These are phyloP conservation scores for Coprinopsis sp. DNA, from an alignment of 768 basidiomycete genomes.

Conservation along the genomic window DNA sequence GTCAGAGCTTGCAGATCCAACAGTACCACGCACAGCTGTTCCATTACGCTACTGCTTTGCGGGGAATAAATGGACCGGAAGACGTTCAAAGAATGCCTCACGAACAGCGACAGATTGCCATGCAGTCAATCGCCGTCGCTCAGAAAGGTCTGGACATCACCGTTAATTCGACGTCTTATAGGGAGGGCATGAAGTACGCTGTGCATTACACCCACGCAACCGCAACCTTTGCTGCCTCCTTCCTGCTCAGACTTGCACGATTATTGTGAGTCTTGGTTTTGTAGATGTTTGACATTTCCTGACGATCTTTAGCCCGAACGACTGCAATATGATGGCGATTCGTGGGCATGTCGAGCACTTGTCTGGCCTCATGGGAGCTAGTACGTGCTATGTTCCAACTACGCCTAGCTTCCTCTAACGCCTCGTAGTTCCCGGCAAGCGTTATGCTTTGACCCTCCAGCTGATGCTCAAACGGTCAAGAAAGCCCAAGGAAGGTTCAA, in stretches of 20 bases:
- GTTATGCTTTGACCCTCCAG: slow-evolving; percentile 86
- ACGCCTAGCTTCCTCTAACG: background rate
- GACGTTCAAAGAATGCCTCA: slow-evolving; percentile 82
- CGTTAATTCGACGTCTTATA: slow-evolving; percentile 75
- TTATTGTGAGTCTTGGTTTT: slow-evolving; percentile 61
- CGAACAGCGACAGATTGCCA: slow-evolving; percentile 73
- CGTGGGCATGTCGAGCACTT: slow-evolving; percentile 75
- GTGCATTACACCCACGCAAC: slow-evolving; percentile 91
- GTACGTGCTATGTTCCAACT: slow-evolving; percentile 38
- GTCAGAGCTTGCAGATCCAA: slow-evolving; percentile 84
- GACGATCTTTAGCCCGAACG: slow-evolving; percentile 58
- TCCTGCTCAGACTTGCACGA: slow-evolving; percentile 79
- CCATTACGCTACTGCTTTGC: slow-evolving; percentile 77
- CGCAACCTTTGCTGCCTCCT: slow-evolving; percentile 89
- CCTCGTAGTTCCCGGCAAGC: slow-evolving; percentile 79
- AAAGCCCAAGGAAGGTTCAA: slow-evolving; percentile 52
- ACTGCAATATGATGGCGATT: slow-evolving; percentile 73
- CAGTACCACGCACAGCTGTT: slow-evolving; percentile 82
- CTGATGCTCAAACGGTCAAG: slow-evolving; percentile 80
- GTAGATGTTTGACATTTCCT: background rate
- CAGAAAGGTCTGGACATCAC: slow-evolving; percentile 80
- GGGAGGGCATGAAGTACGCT: slow-evolving; percentile 90
- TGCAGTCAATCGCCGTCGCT: slow-evolving; percentile 81
- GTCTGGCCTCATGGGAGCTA: slow-evolving; percentile 68
- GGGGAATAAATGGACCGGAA: slow-evolving; percentile 79